phyloP scores from a whole-genome alignment of 108 stramenopile genomes.

The Schizochytrium sp. region DNA sequence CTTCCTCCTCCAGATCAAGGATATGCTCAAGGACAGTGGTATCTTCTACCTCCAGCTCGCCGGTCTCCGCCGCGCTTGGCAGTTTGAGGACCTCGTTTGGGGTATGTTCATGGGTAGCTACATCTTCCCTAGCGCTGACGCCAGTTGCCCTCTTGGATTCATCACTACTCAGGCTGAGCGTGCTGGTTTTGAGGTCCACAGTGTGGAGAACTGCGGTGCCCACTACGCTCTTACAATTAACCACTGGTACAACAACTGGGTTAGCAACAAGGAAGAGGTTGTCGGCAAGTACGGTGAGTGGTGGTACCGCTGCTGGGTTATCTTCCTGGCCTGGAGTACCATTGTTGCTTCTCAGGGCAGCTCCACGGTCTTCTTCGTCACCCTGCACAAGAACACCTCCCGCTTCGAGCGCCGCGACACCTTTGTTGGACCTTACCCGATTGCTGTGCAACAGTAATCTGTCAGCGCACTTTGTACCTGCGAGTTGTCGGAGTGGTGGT shows the following conservation, averaged over 20 bases:
- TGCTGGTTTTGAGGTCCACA: slow-evolving; percentile 65
- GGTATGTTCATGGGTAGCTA: slow-evolving; percentile 64
- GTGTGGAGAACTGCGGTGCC: slow-evolving; percentile 63
- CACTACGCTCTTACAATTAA: slow-evolving; percentile 66
- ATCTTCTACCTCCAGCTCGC: slow-evolving; percentile 63
- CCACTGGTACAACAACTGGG: slow-evolving; percentile 67
- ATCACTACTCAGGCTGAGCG: slow-evolving; percentile 60
- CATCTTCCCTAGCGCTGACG: slow-evolving; percentile 65
- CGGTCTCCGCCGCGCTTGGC: slow-evolving; percentile 60
- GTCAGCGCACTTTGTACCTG: neutral
- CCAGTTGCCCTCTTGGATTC: slow-evolving; percentile 60
- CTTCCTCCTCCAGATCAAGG: slow-evolving; percentile 59
- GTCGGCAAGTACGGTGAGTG: slow-evolving; percentile 29
- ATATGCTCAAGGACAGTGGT: slow-evolving; percentile 63
- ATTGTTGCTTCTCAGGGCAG: slow-evolving; percentile 44
- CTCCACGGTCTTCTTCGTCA: slow-evolving; percentile 3
- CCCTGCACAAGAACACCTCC: slow-evolving; percentile 51
- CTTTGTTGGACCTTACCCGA: slow-evolving; percentile 57
- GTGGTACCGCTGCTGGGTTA: slow-evolving; percentile 56
- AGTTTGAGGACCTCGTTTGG: slow-evolving; percentile 65
- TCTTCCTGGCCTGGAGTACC: slow-evolving; percentile 36
- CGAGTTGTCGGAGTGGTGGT: no score
- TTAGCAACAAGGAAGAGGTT: slow-evolving; percentile 55
- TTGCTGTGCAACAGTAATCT: slow-evolving; percentile 38
- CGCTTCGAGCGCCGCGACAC: slow-evolving; percentile 59